phyloP scores from a whole-genome alignment of 225 moss, liverwort and hornwort genomes.

The Takakia lepidozioides region DNA sequence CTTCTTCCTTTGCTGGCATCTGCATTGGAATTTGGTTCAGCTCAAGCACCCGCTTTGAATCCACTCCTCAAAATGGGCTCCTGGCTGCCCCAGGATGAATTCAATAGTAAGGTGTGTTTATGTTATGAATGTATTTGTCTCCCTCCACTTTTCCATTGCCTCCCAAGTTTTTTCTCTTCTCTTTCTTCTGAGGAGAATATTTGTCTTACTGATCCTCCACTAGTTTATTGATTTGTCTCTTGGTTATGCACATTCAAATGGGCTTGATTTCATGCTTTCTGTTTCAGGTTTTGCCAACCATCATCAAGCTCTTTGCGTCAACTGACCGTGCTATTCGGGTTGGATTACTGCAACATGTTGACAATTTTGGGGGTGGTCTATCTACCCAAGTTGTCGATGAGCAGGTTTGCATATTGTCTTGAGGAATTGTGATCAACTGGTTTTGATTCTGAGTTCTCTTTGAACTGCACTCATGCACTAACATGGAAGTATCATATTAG shows the following conservation, averaged over 20 bases:
- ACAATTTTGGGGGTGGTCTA: constrained; percentile 69
- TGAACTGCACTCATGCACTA: no score
- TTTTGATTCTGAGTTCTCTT: no score
- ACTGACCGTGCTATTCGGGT: constrained; percentile 91
- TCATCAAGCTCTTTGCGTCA: constrained; percentile 84
- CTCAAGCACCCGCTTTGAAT: constrained; percentile 80
- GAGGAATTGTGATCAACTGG: no score
- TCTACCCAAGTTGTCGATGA: constrained; percentile 90
- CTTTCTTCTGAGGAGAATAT: no score
- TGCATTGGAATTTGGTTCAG: constrained; percentile 91
- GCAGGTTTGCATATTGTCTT: constrained; percentile 40
- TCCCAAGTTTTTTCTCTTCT: no score
- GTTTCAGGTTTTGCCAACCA: constrained; percentile 78
- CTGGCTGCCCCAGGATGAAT: constrained; percentile 85
- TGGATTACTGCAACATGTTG: constrained; percentile 82
- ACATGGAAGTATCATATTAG: no score
- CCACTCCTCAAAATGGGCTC: constrained; percentile 86
- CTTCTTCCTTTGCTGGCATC: constrained; percentile 87
- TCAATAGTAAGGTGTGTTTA: constrained; percentile 63
- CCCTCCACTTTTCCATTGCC: no score
- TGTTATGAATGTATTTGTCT: no score
- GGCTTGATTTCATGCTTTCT: no score
- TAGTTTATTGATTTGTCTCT: neutral
- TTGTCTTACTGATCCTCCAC: neutral
- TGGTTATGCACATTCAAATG: no score